These are phyloP conservation scores for Microsporum audouinii DNA, from an alignment of 2,329 filamentous ascomycete genomes.

Conservation along the genomic window DNA sequence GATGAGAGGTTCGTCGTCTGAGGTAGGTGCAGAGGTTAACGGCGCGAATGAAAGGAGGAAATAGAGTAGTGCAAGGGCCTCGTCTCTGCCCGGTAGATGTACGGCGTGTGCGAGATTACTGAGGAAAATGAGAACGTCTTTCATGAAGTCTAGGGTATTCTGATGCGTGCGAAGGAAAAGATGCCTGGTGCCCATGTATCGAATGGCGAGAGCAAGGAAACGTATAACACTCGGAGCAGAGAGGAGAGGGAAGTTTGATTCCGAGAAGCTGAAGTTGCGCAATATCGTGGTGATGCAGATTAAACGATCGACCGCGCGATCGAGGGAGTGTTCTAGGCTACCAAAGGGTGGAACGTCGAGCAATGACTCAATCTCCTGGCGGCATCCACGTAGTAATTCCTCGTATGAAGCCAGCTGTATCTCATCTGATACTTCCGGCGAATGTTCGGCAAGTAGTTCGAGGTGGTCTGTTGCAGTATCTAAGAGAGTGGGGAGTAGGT, in stretches of 20 bases:
- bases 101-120: conserved; percentile 78
- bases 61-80: conserved; percentile 73
- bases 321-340: conserved; percentile 65
- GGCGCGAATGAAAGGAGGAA: conserved; percentile 88
- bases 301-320: conserved; percentile 73
- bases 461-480: conserved; percentile 87
- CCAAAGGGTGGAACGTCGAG: conserved; percentile 65
- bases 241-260: conserved; percentile 62
- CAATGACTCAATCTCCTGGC: conserved; percentile 58
- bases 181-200: conserved; percentile 78
- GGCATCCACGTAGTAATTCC: conserved; percentile 69
- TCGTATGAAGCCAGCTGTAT: conserved; percentile 77
- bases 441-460: conserved; percentile 71
- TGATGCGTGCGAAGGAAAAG: conserved; percentile 69
- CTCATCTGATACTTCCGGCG: conserved; percentile 74
- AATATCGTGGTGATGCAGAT: conserved; percentile 87
- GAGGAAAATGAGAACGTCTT: conserved; percentile 77
- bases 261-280: conserved; percentile 80
- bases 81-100: conserved; percentile 72
- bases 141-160: conserved; percentile 94
- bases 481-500: conserved; percentile 74
- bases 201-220: conserved; percentile 71
- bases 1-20: conserved; percentile 49
- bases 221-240: conserved; percentile 68
- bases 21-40: conserved; percentile 51